Base-by-base conservation (phyloP, 257 asterid species). In the Knoxia roxburghii region DNA sequence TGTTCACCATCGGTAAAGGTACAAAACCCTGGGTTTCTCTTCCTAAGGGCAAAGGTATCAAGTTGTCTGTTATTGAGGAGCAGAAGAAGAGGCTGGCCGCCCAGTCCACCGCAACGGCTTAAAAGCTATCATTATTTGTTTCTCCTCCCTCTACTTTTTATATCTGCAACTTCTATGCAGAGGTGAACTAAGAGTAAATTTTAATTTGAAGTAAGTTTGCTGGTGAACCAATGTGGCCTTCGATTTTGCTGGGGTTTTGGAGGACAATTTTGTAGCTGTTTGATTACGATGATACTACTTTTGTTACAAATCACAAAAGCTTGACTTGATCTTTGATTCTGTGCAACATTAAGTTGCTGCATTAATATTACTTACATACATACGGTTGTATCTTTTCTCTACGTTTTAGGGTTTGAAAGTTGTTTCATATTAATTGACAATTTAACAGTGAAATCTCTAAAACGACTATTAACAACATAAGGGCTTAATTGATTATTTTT, bases 1-100 rank as follows among this genome's bases (percentile, higher is more conserved):
- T 87, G 15, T 85, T 64, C 78, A 85, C 84, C 0, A 83, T 85
- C 21, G 95, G 95, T 27, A 85, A 87, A 75, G 95, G 92, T 55
- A 71, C 88, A 3, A 87, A 87, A 71, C 91, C 95, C 0, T 87
- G 89, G 91, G 81, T 85, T 17, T 87, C 91, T 68, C 88, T 87
- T 54, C 95, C 95, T 0, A 85, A 85, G 84, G 91, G 95, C 41
- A 87, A 87, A 67, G 95, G 89, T 75, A 81, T 87, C 27, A 87
- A 87, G 75, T 56, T 87, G 76, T 55, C 91, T 0, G 78, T 87
- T 72, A 83, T 87, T 2, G 95, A 87, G 80, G 95, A 87, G 81
- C 86, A 90, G 21, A 72, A 72, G 74, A 87, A 87, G 88, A 84
- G 91, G 86, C 60, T 75, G 65, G 81, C 82, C 23, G 84, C 86